Percentiles rank a stretch among this genome's conserved stretches.
phyloP scores from a whole-genome alignment of 1,139 yeast species.

The Suhomyces taliae region DNA sequence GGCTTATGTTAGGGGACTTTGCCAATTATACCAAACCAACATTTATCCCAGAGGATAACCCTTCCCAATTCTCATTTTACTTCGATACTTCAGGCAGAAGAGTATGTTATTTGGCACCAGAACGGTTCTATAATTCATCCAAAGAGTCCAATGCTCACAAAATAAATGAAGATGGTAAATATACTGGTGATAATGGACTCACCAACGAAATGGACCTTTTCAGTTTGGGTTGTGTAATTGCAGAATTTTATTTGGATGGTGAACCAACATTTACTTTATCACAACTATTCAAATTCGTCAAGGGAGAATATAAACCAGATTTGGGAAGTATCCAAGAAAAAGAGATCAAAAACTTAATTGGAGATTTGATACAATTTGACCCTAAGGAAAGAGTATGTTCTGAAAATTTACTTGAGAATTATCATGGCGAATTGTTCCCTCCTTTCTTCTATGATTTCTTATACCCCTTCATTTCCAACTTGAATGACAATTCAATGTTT shows the following conservation, averaged over 20 bases:
- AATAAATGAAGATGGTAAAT: slow-evolving; percentile 31
- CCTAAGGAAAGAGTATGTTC: slow-evolving; percentile 64
- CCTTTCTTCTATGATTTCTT: slow-evolving; percentile 67
- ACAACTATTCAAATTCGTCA: slow-evolving; percentile 79
- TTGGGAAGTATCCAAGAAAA: slow-evolving; percentile 54
- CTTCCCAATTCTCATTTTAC: slow-evolving; percentile 89
- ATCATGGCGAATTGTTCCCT: slow-evolving; percentile 61
- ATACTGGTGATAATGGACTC: slow-evolving; percentile 33
- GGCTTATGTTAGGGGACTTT: slow-evolving; percentile 82
- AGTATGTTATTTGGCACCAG: slow-evolving; percentile 92
- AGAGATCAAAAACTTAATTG: slow-evolving; percentile 53
- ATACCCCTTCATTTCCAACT: slow-evolving; percentile 59
- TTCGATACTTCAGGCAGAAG: slow-evolving; percentile 89
- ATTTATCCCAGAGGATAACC: slow-evolving; percentile 87
- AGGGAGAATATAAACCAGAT: slow-evolving; percentile 65
- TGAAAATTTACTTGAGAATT: slow-evolving; percentile 50
- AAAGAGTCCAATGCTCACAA: slow-evolving; percentile 17
- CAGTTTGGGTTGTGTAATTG: slow-evolving; percentile 87
- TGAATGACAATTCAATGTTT: slow-evolving; percentile 29
- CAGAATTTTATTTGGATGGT: slow-evolving; percentile 86
- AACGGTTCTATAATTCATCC: slow-evolving; percentile 58
- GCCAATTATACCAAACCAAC: slow-evolving; percentile 78
- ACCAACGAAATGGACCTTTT: slow-evolving; percentile 83
- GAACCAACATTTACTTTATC: slow-evolving; percentile 83
- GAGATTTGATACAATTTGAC: slow-evolving; percentile 60